These are phyloP conservation scores for Paracoccidioides lutzii DNA, from an alignment of 2,329 filamentous ascomycete species.

Conservation along the genomic window DNA sequence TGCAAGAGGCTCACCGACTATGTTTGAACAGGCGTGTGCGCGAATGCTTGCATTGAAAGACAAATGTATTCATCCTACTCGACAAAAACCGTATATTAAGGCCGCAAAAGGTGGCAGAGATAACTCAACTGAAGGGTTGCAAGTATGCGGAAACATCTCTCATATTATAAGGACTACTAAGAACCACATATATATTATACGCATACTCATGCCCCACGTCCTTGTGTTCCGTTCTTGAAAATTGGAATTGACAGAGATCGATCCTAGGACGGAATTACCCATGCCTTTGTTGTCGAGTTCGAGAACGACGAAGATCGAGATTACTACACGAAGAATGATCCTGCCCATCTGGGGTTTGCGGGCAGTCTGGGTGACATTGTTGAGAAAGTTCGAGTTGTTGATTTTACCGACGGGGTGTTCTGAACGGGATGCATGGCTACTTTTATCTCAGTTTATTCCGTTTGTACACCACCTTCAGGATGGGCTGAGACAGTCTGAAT, in stretches of 20 bases:
- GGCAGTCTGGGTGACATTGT: conserved; percentile 24
- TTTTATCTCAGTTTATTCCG: too few relatives aligned
- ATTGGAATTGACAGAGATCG: neutral
- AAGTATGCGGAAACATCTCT: conserved; percentile 34
- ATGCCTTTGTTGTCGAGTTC: conserved; percentile 59
- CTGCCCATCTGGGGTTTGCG: conserved; percentile 50
- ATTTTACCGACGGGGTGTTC: conserved; percentile 20
- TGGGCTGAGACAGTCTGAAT: neutral
- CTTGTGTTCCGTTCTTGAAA: neutral
- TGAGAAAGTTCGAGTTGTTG: conserved; percentile 25
- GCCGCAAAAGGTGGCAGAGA: conserved; percentile 47
- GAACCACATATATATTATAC: neutral
- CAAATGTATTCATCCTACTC: conserved; percentile 47
- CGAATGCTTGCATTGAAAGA: conserved; percentile 46
- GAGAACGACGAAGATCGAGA: conserved; percentile 49
- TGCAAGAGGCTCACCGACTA: conserved; percentile 2
- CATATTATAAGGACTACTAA: neutral
- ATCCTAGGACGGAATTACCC: conserved; percentile 48
- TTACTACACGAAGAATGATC: conserved; percentile 56
- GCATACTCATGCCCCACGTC: neutral
- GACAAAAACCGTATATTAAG: conserved; percentile 48
- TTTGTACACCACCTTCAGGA: too few relatives aligned
- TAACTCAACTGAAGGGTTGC: conserved; percentile 47
- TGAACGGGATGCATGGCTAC: conserved; percentile 3
- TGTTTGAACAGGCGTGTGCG: conserved; percentile 36